A percentile compares a stretch with the other conserved stretches of the same genome.
These are phyloP conservation scores for Diplodia scrobiculata DNA, from an alignment of 2,329 filamentous ascomycete species.

Conservation along the genomic window DNA sequence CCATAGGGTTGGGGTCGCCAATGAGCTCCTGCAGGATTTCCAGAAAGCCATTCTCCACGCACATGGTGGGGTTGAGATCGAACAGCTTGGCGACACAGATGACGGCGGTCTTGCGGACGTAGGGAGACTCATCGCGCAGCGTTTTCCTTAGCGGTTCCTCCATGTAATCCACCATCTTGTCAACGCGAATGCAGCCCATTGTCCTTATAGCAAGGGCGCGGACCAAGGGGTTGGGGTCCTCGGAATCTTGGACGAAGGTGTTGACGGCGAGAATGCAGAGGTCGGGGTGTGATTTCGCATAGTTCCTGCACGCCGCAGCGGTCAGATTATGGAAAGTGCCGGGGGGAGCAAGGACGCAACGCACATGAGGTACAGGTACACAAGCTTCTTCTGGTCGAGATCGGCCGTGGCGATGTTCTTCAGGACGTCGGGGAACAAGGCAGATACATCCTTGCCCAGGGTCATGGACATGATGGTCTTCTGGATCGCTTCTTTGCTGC, in stretches of 20 bases:
- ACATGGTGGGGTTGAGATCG: constrained; percentile 88
- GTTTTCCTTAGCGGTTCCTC: constrained; percentile 96
- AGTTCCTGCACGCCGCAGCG: constrained; percentile 68
- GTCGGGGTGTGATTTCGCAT: constrained; percentile 97
- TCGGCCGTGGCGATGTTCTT: constrained; percentile 98
- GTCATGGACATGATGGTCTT: constrained; percentile 99
- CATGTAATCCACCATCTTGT: constrained; percentile 99
- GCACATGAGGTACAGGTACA: constrained; percentile 96
- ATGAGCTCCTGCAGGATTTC: constrained; percentile 94
- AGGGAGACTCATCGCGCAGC: constrained; percentile 92
- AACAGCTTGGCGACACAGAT: constrained; percentile 98
- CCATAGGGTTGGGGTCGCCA: constrained; percentile 97
- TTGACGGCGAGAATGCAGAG: constrained; percentile 98
- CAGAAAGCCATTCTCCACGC: constrained; percentile 93
- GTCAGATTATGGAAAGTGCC: constrained; percentile 29
- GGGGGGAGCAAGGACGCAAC: constrained; percentile 36
- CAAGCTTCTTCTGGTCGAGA: constrained; percentile 98
- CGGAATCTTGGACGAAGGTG: constrained; percentile 97
- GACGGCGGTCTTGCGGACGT: constrained; percentile 96
- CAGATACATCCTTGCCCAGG: constrained; percentile 95
- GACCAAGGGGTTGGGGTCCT: constrained; percentile 96
- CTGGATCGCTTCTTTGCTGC: constrained; percentile 93
- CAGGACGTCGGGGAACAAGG: constrained; percentile 92
- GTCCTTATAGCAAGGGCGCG: constrained; percentile 93
- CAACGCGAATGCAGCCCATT: constrained; percentile 97